Evolutionary conservation across 2,329 filamentous ascomycete species (phyloP), one percentile per base, ranked within the genome.

Genomic region (Chaetothyriales sp.): DNA sequence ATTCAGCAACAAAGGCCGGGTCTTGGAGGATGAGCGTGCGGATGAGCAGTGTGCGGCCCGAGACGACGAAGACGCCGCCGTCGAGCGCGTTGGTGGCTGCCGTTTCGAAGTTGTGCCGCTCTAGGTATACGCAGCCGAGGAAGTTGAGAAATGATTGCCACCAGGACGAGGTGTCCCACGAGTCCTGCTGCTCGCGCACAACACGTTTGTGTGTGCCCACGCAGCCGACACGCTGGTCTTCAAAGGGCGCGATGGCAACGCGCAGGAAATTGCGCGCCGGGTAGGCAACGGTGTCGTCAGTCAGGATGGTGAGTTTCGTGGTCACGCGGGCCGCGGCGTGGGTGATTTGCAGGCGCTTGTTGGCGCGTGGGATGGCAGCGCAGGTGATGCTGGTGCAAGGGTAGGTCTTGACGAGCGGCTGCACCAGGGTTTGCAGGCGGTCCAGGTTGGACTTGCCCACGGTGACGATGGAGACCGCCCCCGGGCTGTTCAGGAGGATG

Each of bases 81-180:
- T 83, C 80, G 8, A 82, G 65, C 5, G 73, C 67, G 54, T 76
- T 77, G 5, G 75, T 75, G 0, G 76, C 69, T 0, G 74, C 70
- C 49, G 78, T 75, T 60, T 83, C 80, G 62, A 76, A 83, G 60
- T 81, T 82, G 63, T 81, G 77, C 0, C 79, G 75, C 57, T 77
- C 72, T 1, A 83, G 71, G 60, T 82, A 82, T n/a, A 73, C 63
- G 28, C 73, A 74, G 0, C 76, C 78, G 18, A 82, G 67, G 60
- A 80, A 73, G 63, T 82, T 81, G 63, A 70, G 71, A 49, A 74
- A 64, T 25, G 22, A 25, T 25, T 25, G 22, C 22, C 22, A 25
- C 3, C 3, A 25, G 0, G 58, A 58, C 1, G 45, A 47, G 15
- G 55, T 51, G 47, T 44, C 55, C 50, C 52, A 58, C 43, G 46